Conservation (phyloP, 2,329 filamentous ascomycete genomes). For the Ophiocordyceps unilateralis region DNA sequence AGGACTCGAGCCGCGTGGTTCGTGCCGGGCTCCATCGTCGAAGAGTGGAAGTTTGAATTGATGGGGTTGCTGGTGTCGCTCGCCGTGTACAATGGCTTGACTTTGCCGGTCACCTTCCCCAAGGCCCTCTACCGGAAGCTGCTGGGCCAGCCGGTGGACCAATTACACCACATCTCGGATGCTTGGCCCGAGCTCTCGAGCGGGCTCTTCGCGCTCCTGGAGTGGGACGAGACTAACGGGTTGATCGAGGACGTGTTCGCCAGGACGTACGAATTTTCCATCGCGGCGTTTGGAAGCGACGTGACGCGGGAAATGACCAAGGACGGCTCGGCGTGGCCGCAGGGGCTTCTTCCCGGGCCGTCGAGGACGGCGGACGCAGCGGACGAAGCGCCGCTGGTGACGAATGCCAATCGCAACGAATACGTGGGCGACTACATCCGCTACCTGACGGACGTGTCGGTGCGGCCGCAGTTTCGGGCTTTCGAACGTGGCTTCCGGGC, state of each 20-base stretch:
- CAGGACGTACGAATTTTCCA: slow-evolving; percentile 74
- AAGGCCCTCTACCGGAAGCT: slow-evolving; percentile 69
- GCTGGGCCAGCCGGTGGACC: slow-evolving; percentile 48
- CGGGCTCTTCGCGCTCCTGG: slow-evolving; percentile 53
- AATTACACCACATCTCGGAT: slow-evolving; percentile 63
- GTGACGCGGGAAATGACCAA: slow-evolving; percentile 38
- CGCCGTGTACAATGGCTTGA: slow-evolving; percentile 84
- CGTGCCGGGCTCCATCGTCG: slow-evolving; percentile 62
- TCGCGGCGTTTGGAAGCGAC: slow-evolving; percentile 37
- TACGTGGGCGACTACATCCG: slow-evolving; percentile 75
- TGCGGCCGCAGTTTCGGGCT: slow-evolving; percentile 60
- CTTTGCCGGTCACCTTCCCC: slow-evolving; percentile 79
- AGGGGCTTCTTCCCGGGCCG: slow-evolving; percentile 20
- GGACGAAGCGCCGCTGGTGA: slow-evolving; percentile 55
- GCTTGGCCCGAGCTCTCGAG: slow-evolving; percentile 73
- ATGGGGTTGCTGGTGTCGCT: slow-evolving; percentile 76
- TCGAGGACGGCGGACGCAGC: slow-evolving; percentile 6
- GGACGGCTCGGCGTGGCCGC: slow-evolving; percentile 31
- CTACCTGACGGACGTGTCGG: slow-evolving; percentile 64
- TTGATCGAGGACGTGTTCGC: slow-evolving; percentile 67
- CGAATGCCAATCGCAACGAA: slow-evolving; percentile 56
- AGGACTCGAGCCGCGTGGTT: slow-evolving; percentile 78
- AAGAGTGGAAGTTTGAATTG: slow-evolving; percentile 79
- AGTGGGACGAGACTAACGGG: slow-evolving; percentile 61
- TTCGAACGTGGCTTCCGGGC: slow-evolving; percentile 68